Percentiles rank a stretch among this genome's conserved stretches.
These are phyloP conservation scores for Heritiera littoralis DNA, from an alignment of 345 rosid genomes.

Conservation along the genomic window DNA sequence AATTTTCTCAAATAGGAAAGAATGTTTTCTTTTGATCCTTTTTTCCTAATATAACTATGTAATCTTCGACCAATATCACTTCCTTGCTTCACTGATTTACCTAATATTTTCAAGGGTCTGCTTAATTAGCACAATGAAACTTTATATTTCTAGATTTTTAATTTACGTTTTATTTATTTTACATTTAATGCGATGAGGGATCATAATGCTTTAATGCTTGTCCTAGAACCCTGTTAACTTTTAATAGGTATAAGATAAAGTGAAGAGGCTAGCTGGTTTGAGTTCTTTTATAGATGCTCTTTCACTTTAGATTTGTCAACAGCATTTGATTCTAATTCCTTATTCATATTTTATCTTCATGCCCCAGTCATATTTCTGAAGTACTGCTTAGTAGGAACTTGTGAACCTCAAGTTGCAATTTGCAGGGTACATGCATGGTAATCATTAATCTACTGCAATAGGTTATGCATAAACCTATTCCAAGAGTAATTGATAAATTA, in stretches of 20 bases:
- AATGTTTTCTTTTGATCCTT: too few relatives aligned
- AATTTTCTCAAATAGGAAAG: too few relatives aligned
- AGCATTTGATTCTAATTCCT: neutral
- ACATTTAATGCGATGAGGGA: neutral
- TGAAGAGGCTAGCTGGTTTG: neutral
- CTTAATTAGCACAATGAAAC: neutral
- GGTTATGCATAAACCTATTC: neutral
- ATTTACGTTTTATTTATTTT: neutral
- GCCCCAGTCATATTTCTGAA: neutral
- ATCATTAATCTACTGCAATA: neutral
- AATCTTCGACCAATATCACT: too few relatives aligned
- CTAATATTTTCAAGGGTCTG: neutral
- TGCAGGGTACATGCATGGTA: neutral
- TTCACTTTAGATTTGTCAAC: neutral
- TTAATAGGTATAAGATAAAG: neutral
- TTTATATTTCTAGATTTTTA: neutral
- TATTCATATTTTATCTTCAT: neutral
- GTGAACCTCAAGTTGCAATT: neutral
- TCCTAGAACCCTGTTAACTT: neutral
- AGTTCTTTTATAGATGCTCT: neutral
- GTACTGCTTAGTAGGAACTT: neutral
- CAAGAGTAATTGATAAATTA: neutral
- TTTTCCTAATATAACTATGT: too few relatives aligned
- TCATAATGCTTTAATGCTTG: neutral
- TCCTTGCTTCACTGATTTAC: neutral